Evolutionary conservation across 805 yeast genomes (phyloP).

Genomic region (Komagataella mondaviorum): DNA sequence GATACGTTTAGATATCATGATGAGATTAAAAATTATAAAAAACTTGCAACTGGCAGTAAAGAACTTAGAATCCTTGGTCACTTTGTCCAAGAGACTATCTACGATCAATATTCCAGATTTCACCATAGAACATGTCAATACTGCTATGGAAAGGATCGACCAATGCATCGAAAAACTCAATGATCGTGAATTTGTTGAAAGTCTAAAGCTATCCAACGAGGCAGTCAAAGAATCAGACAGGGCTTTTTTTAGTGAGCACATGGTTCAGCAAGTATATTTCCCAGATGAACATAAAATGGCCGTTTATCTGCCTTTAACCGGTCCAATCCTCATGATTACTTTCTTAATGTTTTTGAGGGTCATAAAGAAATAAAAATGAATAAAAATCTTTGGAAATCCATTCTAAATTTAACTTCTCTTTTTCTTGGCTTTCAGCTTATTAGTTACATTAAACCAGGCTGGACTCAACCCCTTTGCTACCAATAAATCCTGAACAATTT

Average conservation of each 20-base stretch:
- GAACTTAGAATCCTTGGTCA: slow-evolving; percentile 60
- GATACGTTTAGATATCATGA: slow-evolving; percentile 52
- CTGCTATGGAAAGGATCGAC: slow-evolving; percentile 30
- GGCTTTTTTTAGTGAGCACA: slow-evolving; percentile 87
- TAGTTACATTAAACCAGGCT: slow-evolving; percentile 51
- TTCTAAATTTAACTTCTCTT: slow-evolving; percentile 15
- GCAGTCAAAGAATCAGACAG: slow-evolving; percentile 49
- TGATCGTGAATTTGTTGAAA: slow-evolving; percentile 20
- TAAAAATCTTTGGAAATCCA: background rate
- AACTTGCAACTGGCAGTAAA: slow-evolving; percentile 52
- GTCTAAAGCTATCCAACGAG: slow-evolving; percentile 27
- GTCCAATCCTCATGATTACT: slow-evolving; percentile 67
- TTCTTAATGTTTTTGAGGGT: slow-evolving; percentile 35
- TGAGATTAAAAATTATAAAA: slow-evolving; percentile 41
- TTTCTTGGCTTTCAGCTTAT: slow-evolving; percentile 44
- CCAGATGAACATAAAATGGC: slow-evolving; percentile 96
- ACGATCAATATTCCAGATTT: slow-evolving; percentile 75
- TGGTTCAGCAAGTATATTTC: slow-evolving; percentile 90
- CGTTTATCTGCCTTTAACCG: slow-evolving; percentile 79
- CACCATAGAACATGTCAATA: slow-evolving; percentile 44
- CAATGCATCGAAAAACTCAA: slow-evolving; percentile 20
- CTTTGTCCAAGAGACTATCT: slow-evolving; percentile 53
- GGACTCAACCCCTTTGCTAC: slow-evolving; percentile 48
- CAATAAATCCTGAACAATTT: slow-evolving; percentile 43
- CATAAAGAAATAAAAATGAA: slow-evolving; percentile 18